Conservation (phyloP, 805 yeast species). For the Kuraishia borneana region DNA sequence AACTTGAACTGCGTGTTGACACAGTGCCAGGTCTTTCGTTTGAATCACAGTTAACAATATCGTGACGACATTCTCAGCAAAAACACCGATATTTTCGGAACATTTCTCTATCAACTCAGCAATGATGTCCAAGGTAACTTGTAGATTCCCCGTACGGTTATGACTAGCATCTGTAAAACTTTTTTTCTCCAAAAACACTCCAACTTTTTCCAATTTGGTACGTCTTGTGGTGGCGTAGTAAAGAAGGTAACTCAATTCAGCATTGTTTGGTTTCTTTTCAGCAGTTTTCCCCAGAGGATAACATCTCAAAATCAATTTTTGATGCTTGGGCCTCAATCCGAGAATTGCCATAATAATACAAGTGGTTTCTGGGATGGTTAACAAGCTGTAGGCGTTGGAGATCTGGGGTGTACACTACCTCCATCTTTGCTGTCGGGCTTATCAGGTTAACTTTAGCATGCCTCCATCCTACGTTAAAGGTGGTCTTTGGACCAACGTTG, state of each 20-base stretch:
- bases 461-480: conserved; percentile 72
- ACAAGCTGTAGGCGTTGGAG: background rate
- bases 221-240: conserved; percentile 88
- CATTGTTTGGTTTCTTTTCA: conserved; percentile 87
- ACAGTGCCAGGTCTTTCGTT: conserved; percentile 50
- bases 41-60: conserved; percentile 42
- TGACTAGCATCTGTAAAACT: conserved; percentile 50
- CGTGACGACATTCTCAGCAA: conserved; percentile 57
- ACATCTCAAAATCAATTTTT: conserved; percentile 80
- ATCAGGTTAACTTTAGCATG: conserved; percentile 16
- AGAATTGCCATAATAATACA: too few relatives aligned
- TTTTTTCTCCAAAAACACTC: conserved; percentile 51
- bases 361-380: background rate
- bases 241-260: conserved; percentile 78
- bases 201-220: conserved; percentile 81
- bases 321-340: conserved; percentile 57
- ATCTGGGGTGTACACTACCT: background rate
- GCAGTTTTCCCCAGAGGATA: conserved; percentile 81
- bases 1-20: conserved; percentile 39
- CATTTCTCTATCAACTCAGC: conserved; percentile 64
- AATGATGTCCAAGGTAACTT: conserved; percentile 68
- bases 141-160: conserved; percentile 65
- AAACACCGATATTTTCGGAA: conserved; percentile 72
- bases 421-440: background rate
- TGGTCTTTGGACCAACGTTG: conserved; percentile 81